Base-by-base conservation (phyloP, 2,329 filamentous ascomycete genomes). In the Nannizzia gypsea region DNA sequence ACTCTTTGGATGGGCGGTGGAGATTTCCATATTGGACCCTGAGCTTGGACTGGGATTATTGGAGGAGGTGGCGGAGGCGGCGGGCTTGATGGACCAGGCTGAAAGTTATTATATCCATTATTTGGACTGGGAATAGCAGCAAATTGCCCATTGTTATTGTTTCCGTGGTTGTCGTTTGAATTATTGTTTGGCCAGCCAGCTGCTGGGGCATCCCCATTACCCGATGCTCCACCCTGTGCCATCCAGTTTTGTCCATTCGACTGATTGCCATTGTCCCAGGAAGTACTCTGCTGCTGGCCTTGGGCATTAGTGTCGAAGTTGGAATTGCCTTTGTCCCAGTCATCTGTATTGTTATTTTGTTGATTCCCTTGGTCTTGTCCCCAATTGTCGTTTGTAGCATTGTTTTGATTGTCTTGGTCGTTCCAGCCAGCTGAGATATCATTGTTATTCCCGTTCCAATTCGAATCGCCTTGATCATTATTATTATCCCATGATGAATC, bases 1-100 rank as follows among this genome's bases (percentile, higher is more conserved):
- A 59, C 58, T 3, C 55, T 28, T 22, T 56, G 61, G 17, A 57
- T 42, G n/a, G 54, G 58, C 40, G 44, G 58, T 11, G 54, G 31
- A 9, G 61, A 50, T 8, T 44, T 42, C 56, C 48, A 59, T 15
- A 6, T 31, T n/a, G 56, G 38, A 6, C 46, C 57, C 28, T 62
- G 61, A 6, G 22, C 28, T 17, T 54, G 50, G 26, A 17, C 28
- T 34, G 24, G 50, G 8, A 54, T 11, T 6, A n/a, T 22, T 6
- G 15, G 44, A 22, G 44, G 44, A 24, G 15, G 42, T 22, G 44
- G n/a, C n/a, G n/a, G n/a, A n/a, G n/a, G n/a, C n/a, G n/a, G 50
- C 3, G 50, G 50, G n/a, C 50, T 34, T 20, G 36, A 34, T 13
- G 28, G 34, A n/a, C 36, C 11, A 46, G 59, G 58, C 20, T 54